Base-by-base conservation (phyloP, 495 filamentous ascomycete genomes). In the Astrocystis sublimbata region DNA sequence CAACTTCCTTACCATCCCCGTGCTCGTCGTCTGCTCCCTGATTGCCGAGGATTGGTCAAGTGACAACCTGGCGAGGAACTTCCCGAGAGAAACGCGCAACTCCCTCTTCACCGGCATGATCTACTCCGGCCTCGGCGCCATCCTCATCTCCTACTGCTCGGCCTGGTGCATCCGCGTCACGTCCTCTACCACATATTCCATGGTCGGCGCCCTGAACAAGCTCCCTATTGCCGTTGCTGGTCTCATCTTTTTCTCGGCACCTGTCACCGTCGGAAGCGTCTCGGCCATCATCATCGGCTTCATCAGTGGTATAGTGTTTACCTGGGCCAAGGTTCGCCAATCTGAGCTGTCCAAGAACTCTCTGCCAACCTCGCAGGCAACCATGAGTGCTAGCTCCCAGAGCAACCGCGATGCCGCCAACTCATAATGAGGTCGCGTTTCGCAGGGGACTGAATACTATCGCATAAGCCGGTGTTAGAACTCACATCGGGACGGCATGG, bases 81-180 rank as follows among this genome's bases (percentile, higher is more conserved):
- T 99, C 81, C 94, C 96, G 42, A 61, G 78, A 17, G 89, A 86
- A 63, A 75, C 86, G 35, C 87, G 92, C 62, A 92, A 89, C 75
- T 84, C 78, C 68, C 83, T 94, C 43, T 83, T 93, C 66, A 73
- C 89, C 64, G 91, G 93, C 72, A 97, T 99, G 90, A 77, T 98
- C 69, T 87, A 98, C 73, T 97, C 94, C 10, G 94, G 94, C 55
- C 83, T 97, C 33, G 93, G 88, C 31, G 90, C 93, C 45, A 91
- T 99, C 66, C 96, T 97, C 79, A 99, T 99, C 76, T 98, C 94
- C 21, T 99, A 98, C 82, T 92, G 91, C 71, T 96, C 92, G 21
- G 93, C 94, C 31, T 97, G 94, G 94, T 97, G 94, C 77, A 93
- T 98, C 65, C 94, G 94, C 66, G 89, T 96, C 60, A 96, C 94